Evolutionary conservation across 257 asterid species (phyloP), one percentile per base, ranked within the genome.

Genomic region (Solanum lycopersicoides): DNA sequence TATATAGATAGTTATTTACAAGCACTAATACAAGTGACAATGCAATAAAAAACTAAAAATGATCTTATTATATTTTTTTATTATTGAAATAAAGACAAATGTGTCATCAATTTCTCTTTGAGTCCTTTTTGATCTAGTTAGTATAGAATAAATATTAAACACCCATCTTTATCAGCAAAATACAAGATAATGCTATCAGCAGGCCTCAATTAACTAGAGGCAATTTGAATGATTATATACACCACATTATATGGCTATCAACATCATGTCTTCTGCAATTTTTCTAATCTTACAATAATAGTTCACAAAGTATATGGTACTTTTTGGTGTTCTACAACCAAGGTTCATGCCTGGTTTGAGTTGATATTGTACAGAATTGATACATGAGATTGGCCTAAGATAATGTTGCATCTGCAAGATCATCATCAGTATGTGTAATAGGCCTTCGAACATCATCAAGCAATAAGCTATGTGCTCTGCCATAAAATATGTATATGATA

Each of bases 391-490:
- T 74, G 5, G 28, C 50, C 82, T 73, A 73, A 73, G 79, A 71
- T 34, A 72, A 73, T 21, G 82, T 39, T 21, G 82, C 28, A 74
- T 14, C 82, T 4, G 32, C 32, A 65, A 34, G 50, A 10, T 9
- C 69, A 16, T 86, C 85, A 75, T 71, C 80, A 60, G 30, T 68
- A 86, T 84, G 85, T 18, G 35, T 44, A 72, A 6, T 74, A 25
- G 90, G 72, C 86, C 20, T 11, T 18, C 60, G 59, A 32, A 35
- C 50, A 3, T 45, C 84, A 34, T 88, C 44, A 23, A 28, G 45
- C 73, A 90, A 86, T 47, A 45, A 66, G 91, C 92, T 91, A 87
- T 91, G 92, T 63, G 60, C 68, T 59, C 91, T 88, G 45, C 92
- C 92, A 69, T 91, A 91, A 32, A 88, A 85, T 65, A 84, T 42